Evolutionary conservation across 257 asterid genomes (phyloP).

Genomic region (Solanum tarijense): DNA sequence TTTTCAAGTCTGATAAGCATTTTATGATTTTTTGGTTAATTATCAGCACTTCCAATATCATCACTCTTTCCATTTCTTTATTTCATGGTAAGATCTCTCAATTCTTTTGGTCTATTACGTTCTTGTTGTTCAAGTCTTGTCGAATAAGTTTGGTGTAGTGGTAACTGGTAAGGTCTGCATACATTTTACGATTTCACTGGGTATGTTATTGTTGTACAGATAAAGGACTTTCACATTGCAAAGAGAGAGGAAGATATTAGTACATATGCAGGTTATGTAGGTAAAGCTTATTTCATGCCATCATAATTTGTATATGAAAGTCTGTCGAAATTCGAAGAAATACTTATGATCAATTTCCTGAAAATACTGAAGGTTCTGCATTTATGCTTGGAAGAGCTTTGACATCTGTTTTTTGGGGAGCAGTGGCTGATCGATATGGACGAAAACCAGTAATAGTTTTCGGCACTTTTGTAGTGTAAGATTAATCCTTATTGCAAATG

Average conservation of each 20-base stretch:
- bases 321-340: background rate
- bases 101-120: background rate
- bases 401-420: constrained; percentile 61
- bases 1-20: no score
- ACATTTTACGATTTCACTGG: no score
- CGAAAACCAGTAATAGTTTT: constrained; percentile 59
- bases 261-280: constrained; percentile 56
- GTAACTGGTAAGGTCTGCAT: background rate
- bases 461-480: constrained; percentile 44
- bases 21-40: background rate
- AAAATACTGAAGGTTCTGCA: constrained; percentile 36
- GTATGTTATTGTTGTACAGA: constrained; percentile 9
- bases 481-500: constrained; percentile 25
- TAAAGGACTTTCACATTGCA: constrained; percentile 46
- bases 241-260: constrained; percentile 59
- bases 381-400: constrained; percentile 58
- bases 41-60: constrained; percentile 58
- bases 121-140: background rate
- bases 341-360: background rate
- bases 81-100: constrained; percentile 45
- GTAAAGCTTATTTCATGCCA: constrained; percentile 17
- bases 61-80: constrained; percentile 70
- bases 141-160: background rate
- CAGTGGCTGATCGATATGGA: constrained; percentile 50
- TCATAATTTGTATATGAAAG: background rate